phyloP scores from a whole-genome alignment of 164 flowering plant species.

The Dillenia turbinata region DNA sequence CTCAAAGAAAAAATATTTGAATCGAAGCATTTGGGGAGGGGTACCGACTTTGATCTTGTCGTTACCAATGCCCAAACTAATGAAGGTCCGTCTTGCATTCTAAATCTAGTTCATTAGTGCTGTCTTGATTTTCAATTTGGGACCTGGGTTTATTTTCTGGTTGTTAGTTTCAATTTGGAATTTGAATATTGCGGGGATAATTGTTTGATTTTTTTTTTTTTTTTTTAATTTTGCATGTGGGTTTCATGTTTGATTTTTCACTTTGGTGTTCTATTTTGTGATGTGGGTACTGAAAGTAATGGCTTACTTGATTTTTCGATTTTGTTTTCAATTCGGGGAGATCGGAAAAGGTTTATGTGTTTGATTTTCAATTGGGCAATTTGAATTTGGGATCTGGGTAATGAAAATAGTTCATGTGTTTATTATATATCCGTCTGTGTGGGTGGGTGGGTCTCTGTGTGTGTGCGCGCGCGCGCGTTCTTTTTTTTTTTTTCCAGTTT shows the following conservation, averaged over 20 bases:
- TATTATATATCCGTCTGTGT: too few species aligned
- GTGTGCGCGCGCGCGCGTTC: too few species aligned
- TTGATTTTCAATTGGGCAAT: too few species aligned
- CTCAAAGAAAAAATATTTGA: slow-evolving; percentile 98
- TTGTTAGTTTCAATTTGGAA: neutral
- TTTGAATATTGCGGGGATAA: neutral
- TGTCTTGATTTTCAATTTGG: neutral
- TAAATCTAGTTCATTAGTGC: slow-evolving; percentile 8
- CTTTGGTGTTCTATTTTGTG: neutral
- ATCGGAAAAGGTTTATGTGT: too few species aligned
- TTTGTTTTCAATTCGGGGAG: too few species aligned
- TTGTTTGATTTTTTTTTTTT: slow-evolving; percentile 1
- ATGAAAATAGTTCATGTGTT: too few species aligned
- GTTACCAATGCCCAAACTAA: slow-evolving; percentile 94
- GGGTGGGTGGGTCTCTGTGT: too few species aligned
- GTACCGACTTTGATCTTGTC: slow-evolving; percentile 93
- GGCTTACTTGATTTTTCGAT: too few species aligned
- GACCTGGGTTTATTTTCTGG: neutral
- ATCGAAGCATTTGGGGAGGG: slow-evolving; percentile 97
- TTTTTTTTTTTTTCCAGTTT: too few species aligned
- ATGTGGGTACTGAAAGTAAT: neutral
- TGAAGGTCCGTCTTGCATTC: slow-evolving; percentile 79
- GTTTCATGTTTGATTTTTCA: neutral
- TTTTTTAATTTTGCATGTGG: too few species aligned
- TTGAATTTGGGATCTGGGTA: too few species aligned